Conservation (phyloP, 2,329 filamentous ascomycete genomes). For the Paramyrothecium sp. region DNA sequence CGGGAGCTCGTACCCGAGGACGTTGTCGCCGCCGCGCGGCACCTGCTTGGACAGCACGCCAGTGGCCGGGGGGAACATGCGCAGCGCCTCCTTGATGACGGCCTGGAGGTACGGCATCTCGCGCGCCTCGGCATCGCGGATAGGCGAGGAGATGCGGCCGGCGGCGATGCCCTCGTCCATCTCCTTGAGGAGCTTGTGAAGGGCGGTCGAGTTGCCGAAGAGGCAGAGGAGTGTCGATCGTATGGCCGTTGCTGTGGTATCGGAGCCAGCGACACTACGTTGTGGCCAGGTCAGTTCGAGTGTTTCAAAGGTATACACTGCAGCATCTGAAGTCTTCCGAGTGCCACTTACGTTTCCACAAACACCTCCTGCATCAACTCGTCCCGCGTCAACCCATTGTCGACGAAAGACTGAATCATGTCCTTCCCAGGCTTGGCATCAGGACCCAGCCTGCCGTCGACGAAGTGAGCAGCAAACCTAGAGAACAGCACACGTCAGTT, state of each 20-base stretch:
- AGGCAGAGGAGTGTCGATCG: conserved; percentile 52
- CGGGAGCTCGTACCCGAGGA: conserved; percentile 28
- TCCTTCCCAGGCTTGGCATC: conserved; percentile 23
- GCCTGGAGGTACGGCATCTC: conserved; percentile 44
- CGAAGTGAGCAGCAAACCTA: conserved; percentile 25
- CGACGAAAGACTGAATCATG: conserved; percentile 29
- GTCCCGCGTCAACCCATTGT: conserved; percentile 19
- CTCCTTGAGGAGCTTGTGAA: conserved; percentile 38
- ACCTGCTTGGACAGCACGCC: conserved; percentile 35
- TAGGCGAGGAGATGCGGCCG: conserved; percentile 11
- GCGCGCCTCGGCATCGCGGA: conserved; percentile 31
- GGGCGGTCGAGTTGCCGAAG: conserved; percentile 44
- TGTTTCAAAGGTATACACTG: too few relatives aligned
- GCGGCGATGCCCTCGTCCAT: conserved; percentile 15
- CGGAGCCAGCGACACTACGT: conserved; percentile 50
- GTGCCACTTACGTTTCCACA: conserved; percentile 13
- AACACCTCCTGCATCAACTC: conserved; percentile 25
- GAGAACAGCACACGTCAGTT: background rate
- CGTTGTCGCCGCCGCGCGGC: conserved; percentile 25
- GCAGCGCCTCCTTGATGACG: conserved; percentile 46
- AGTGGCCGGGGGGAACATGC: conserved; percentile 33
- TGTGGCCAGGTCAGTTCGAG: accelerated
- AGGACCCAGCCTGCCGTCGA: conserved; percentile 21
- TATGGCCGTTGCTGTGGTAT: conserved; percentile 56
- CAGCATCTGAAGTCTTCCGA: accelerated